A percentile compares a stretch with the other conserved stretches of the same genome.
These are phyloP conservation scores for Fremontodendron californicum DNA, from an alignment of 345 rosid species.

Conservation along the genomic window DNA sequence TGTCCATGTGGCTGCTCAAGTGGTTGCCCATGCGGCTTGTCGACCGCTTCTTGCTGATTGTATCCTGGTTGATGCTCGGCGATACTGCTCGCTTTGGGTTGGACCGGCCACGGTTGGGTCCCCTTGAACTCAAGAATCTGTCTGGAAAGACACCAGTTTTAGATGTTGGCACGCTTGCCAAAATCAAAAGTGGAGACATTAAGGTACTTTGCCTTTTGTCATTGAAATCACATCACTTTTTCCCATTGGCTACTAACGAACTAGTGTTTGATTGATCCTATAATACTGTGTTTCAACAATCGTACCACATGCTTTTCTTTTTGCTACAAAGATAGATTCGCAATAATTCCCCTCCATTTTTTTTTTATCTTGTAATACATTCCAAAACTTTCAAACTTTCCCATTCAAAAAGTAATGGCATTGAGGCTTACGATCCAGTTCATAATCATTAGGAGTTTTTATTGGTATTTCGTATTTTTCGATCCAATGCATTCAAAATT, in stretches of 20 bases:
- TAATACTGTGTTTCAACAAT: constrained; percentile 8
- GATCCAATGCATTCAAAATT: too few relatives aligned
- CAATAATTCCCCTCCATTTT: neutral
- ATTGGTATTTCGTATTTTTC: too few relatives aligned
- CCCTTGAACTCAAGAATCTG: constrained; percentile 61
- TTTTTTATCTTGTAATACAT: neutral
- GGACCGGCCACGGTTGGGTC: constrained; percentile 73
- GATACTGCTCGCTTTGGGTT: constrained; percentile 65
- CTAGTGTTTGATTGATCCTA: constrained; percentile 26
- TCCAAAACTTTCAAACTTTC: neutral
- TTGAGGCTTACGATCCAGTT: neutral
- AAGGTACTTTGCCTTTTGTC: constrained; percentile 43
- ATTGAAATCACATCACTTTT: constrained; percentile 12
- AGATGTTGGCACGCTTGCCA: constrained; percentile 82
- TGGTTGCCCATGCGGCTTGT: constrained; percentile 80
- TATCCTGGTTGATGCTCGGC: constrained; percentile 65
- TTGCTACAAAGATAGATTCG: neutral
- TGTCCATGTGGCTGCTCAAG: constrained; percentile 83
- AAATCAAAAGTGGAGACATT: constrained; percentile 75
- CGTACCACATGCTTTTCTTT: constrained; percentile 19
- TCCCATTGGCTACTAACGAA: constrained; percentile 11
- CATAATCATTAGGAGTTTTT: neutral
- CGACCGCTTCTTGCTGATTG: constrained; percentile 59
- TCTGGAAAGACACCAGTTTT: constrained; percentile 85
- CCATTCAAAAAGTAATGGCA: neutral